Conservation (phyloP, 345 rosid genomes). For the Mercurialis annua region DNA sequence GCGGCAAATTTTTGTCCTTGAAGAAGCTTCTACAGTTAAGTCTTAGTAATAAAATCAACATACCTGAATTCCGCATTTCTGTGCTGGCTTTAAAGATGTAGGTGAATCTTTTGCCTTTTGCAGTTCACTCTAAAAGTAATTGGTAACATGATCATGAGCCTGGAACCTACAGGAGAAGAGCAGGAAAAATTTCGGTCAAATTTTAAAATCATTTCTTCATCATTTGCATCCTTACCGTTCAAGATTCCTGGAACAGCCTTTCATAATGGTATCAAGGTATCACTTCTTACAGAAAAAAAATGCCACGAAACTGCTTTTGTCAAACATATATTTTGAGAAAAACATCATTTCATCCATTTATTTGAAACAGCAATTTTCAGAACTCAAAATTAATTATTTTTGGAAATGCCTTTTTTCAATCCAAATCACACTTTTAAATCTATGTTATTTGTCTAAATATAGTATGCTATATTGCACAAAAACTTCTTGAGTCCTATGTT, state of each 20-base stretch:
- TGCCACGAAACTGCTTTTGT: too few species aligned
- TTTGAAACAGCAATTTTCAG: too few species aligned
- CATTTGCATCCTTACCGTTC: conserved; percentile 60
- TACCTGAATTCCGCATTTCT: neutral
- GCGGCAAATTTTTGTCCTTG: conserved; percentile 41
- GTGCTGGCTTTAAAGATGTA: neutral
- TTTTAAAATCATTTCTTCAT: conserved; percentile 62
- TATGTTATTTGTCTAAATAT: too few species aligned
- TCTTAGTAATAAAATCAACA: neutral
- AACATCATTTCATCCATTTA: too few species aligned
- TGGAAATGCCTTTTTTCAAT: too few species aligned
- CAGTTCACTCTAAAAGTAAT: conserved; percentile 69
- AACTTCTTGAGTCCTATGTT: too few species aligned
- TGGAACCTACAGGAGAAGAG: conserved; percentile 57
- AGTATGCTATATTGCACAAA: too few species aligned
- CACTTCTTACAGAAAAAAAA: too few species aligned
- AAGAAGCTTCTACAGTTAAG: conserved; percentile 69
- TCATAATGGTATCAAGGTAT: conserved; percentile 53
- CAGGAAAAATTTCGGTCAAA: conserved; percentile 58
- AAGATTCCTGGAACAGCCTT: conserved; percentile 68
- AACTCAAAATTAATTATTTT: too few species aligned
- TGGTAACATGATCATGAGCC: conserved; percentile 73
- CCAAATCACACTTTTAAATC: too few species aligned
- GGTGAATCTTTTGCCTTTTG: conserved; percentile 11
- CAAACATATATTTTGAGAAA: too few species aligned